phyloP scores from a whole-genome alignment of 225 moss, liverwort and hornwort species.

The Bryum argenteum region DNA sequence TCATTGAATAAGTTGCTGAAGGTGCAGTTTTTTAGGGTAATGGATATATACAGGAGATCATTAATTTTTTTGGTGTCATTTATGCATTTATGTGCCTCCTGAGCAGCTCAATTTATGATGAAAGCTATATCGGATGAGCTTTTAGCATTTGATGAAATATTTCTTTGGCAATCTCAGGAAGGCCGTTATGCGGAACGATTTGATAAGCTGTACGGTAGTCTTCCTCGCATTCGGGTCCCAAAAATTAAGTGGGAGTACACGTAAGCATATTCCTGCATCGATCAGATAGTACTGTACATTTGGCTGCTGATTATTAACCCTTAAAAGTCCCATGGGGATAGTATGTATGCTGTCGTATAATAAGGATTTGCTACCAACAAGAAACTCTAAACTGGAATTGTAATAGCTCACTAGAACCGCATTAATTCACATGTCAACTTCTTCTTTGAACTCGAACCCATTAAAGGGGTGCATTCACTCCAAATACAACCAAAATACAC shows the following conservation, averaged over 20 bases:
- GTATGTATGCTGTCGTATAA: too few relatives aligned
- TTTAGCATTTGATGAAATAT: constrained; percentile 26
- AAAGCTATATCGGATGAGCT: constrained; percentile 17
- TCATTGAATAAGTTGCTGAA: neutral
- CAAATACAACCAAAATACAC: too few relatives aligned
- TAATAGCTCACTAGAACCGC: too few relatives aligned
- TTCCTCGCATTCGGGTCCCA: constrained; percentile 67
- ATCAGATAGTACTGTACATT: neutral
- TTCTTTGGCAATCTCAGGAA: constrained; percentile 45
- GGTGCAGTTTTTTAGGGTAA: neutral
- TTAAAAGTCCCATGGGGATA: too few relatives aligned
- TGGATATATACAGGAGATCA: neutral
- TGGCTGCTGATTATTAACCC: neutral
- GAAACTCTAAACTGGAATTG: too few relatives aligned
- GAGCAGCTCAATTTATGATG: constrained; percentile 31
- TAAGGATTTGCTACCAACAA: too few relatives aligned
- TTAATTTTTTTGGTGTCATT: neutral
- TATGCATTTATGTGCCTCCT: neutral
- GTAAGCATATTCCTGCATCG: constrained; percentile 34
- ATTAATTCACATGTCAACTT: too few relatives aligned
- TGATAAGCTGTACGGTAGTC: constrained; percentile 59
- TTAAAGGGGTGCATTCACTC: too few relatives aligned
- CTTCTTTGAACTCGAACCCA: too few relatives aligned
- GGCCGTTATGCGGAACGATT: constrained; percentile 72
- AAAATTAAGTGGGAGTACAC: constrained; percentile 64